A percentile compares a stretch with the other conserved stretches of the same genome.
Conservation (phyloP, 768 basidiomycete genomes). For the Trametopsis cervina region DNA sequence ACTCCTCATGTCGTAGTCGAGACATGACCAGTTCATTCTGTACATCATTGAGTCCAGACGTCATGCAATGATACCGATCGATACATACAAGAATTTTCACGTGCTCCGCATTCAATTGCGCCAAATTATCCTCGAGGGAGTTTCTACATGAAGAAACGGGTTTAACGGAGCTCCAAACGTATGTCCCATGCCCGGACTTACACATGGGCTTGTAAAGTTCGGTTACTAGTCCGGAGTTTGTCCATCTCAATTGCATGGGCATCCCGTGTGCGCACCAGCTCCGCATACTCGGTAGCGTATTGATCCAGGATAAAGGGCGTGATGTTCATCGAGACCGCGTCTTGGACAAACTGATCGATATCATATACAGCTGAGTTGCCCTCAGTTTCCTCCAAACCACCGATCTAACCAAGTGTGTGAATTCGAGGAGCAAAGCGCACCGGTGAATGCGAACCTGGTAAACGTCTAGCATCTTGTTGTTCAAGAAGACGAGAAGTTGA, state of each 20-base stretch:
- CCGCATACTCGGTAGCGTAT: slow-evolving; percentile 85
- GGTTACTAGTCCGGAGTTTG: slow-evolving; percentile 71
- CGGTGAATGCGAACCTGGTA: too few species aligned
- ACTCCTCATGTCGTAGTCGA: slow-evolving; percentile 84
- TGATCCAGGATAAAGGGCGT: slow-evolving; percentile 95
- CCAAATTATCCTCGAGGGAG: slow-evolving; percentile 68
- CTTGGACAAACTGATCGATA: slow-evolving; percentile 80
- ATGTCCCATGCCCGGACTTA: too few species aligned
- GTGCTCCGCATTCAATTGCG: slow-evolving; percentile 79
- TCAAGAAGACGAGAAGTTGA: slow-evolving; percentile 79
- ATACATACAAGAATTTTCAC: slow-evolving; percentile 57
- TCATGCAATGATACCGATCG: not conserved
- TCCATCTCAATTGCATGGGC: slow-evolving; percentile 85
- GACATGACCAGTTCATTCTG: slow-evolving; percentile 90
- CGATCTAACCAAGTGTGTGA: not conserved
- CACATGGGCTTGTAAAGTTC: slow-evolving; percentile 72
- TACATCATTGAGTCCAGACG: too few species aligned
- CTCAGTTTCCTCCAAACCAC: slow-evolving; percentile 4
- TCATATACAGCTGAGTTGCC: slow-evolving; percentile 35
- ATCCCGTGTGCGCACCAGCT: slow-evolving; percentile 66
- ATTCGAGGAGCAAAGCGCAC: too few species aligned
- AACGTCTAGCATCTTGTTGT: slow-evolving; percentile 71
- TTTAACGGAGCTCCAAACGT: not conserved
- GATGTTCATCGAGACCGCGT: slow-evolving; percentile 79
- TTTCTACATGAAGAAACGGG: slow-evolving; percentile 44